Base-by-base conservation (phyloP, 2,329 filamentous ascomycete genomes). In the Nigrospora sphaerica region DNA sequence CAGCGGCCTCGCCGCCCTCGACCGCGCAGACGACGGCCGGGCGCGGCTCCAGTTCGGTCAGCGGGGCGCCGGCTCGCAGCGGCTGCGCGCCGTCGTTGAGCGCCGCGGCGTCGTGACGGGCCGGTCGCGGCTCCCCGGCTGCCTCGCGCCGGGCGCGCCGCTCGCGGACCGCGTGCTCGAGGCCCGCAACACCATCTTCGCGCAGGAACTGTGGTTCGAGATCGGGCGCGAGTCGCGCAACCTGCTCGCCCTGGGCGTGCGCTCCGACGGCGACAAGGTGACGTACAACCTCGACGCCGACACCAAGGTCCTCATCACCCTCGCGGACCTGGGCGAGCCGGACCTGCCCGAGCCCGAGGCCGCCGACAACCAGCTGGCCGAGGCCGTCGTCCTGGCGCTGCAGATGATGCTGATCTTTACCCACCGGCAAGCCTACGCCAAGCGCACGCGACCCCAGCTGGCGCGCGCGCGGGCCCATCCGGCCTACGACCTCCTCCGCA, bases 161-260 rank as follows among this genome's bases (percentile, higher is more conserved):
- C 69, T 91, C 10, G 81, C 88, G 53, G 73, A 80, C 31, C 76
- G 83, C 11, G 86, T 95, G 32, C 78, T 84, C 16, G 80, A 87
- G 55, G 86, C 88, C 3, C 77, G 88, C 47, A 86, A 93, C 62
- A 88, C 86, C 42, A 74, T 92, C 17, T 90, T 88, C 56, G 82
- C 87, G 28, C 84, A 91, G 59, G 93, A 98, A 61, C 70, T 98
- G 2, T 96, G 90, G 77, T 83, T 95, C 55, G 93, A 98, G 65
- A 73, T 97, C 49, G 83, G 85, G 44, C 78, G 88, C 16, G 93
- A 98, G 66, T 83, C 86, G 0, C 84, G 90, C 14, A 75, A 76
- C 0, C 71, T 95, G 18, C 75, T 84, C 3, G 81, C 83, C 12
- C 83, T 87, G 49, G 80, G 84, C 11, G 83, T 96, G 12, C 77